Base-by-base conservation (phyloP, 495 filamentous ascomycete species). In the Aspergillus affinis region DNA sequence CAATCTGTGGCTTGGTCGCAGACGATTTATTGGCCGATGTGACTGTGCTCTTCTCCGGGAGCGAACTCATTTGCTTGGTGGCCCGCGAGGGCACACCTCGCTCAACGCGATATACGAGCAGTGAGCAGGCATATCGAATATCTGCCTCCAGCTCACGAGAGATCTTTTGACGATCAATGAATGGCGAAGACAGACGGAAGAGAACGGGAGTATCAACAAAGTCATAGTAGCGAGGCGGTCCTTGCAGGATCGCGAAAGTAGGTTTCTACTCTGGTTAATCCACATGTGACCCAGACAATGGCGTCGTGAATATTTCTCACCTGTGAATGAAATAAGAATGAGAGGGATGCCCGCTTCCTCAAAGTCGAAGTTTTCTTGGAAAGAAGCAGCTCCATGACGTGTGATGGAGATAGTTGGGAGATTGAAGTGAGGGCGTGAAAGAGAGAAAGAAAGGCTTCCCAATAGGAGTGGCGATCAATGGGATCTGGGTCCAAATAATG, bases 21-120 rank as follows among this genome's bases (percentile, higher is more conserved):
- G 57, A 9, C 0, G 29, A 10, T 6, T 27, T 26, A 15, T 60
- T 26, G 19, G 4, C 45, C 41, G 46, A 26, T 13, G 26, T 57
- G 19, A n/a, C 26, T 29, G 36, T 58, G 36, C 6, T 15, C 53
- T 44, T 50, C 50, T 50, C 26, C 41, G 23, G 49, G 27, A 2
- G 48, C 48, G 20, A 18, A 8, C 32, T 23, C 52, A 13, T 17
- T 47, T 21, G 20, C 20, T 49, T 18, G 51, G 23, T 59, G 54
- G 20, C 54, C 45, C 21, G 54, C 10, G 60, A 61, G 5, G 64
- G 61, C 20, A 63, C 47, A 3, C 65, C 67, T 47, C 48, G 58
- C 51, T 65, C 61, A 50, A 70, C 59, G n/a, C 62, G 47, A 54
- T 67, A 61, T 15, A 63, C 59, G 6, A 70, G 68, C 26, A 68